These are phyloP conservation scores for Vigna mungo DNA, from an alignment of 306 rosid genomes.

Conservation along the genomic window DNA sequence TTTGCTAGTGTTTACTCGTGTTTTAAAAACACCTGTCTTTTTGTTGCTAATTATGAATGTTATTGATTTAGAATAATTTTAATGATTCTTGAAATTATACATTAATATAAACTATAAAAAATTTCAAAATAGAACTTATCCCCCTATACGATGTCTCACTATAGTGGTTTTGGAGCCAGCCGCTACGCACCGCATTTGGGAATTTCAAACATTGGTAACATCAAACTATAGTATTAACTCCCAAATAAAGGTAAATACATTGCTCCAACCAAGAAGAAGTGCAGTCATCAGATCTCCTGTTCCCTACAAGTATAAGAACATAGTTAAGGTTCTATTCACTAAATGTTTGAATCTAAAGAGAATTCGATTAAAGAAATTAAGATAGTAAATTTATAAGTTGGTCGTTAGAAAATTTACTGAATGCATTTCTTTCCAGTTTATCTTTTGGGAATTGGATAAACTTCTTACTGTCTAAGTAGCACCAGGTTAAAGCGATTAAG, in stretches of 20 bases:
- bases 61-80: no score
- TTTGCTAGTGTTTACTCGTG: no score
- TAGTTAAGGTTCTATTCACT: conserved; percentile 15
- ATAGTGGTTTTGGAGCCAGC: no score
- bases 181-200: no score
- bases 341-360: conserved; percentile 1
- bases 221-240: conserved; percentile 25
- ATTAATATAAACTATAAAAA: no score
- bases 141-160: no score
- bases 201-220: neutral
- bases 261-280: conserved; percentile 94
- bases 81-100: no score
- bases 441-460: no score
- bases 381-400: neutral
- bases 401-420: conserved; percentile 1
- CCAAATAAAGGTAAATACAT: conserved; percentile 60
- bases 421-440: neutral
- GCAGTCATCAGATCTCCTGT: conserved; percentile 94
- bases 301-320: conserved; percentile 63
- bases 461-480: neutral
- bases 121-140: no score
- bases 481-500: conserved; percentile 18
- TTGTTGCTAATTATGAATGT: no score
- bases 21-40: no score
- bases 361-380: neutral